Base-by-base conservation (phyloP, 176 grass and related monocot genomes). In the Neostapfia colusana region DNA sequence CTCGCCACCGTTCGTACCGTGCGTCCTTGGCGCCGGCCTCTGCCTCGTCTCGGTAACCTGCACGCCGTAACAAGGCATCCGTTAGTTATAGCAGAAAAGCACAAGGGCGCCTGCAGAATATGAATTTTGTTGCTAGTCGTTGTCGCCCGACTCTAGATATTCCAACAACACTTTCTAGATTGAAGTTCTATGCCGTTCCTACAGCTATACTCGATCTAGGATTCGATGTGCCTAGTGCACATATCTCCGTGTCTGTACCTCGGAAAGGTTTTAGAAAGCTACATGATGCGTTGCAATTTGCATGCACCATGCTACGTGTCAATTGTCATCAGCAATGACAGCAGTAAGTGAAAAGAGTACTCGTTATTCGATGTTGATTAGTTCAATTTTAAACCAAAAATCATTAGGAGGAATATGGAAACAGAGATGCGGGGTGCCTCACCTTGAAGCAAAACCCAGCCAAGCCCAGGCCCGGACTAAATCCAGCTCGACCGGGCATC, bases 361-460 rank as follows among this genome's bases (percentile, higher is more conserved):
- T n/a, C n/a, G n/a, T n/a, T n/a, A n/a, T n/a, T n/a, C n/a, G n/a
- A n/a, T n/a, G n/a, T n/a, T n/a, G n/a, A n/a, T n/a, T n/a, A n/a
- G n/a, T n/a, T n/a, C n/a, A n/a, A n/a, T n/a, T n/a, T n/a, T n/a
- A n/a, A n/a, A n/a, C n/a, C n/a, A n/a, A n/a, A n/a, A n/a, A n/a
- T n/a, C n/a, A n/a, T n/a, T n/a, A n/a, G n/a, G n/a, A n/a, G n/a
- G n/a, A 53, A 53, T n/a, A 53, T 8, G 51, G 7, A 23, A 21
- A 7, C 2, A 12, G 21, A 10, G 2, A 3, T 54, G 18, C 8
- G 14, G 15, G 20, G 27, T 28, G 27, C 16, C 70, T 73, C 70
- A 89, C 90, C 81, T 80, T 63, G 73, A 82, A 75, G 50, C 77
- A 64, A 17, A 82, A 87, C 46, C 50, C 69, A 3, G 72, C 57